Percentiles rank a stretch among this genome's conserved stretches.
phyloP scores from a whole-genome alignment of 768 basidiomycete species.

The Dendrothele bispora region DNA sequence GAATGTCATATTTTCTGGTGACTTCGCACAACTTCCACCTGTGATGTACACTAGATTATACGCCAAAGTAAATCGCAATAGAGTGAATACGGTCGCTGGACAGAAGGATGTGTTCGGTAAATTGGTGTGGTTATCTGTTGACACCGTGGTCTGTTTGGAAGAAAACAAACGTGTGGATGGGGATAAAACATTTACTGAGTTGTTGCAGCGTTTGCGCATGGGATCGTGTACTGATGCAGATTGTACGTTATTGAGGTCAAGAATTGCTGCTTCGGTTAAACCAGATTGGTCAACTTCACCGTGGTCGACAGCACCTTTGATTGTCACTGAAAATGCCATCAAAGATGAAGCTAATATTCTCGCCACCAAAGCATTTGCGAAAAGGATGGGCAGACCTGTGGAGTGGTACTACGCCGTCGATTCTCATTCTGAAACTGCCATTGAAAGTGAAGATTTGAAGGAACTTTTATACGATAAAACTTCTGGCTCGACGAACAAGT shows the following conservation, averaged over 20 bases:
- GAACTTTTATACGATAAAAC: conserved; percentile 5
- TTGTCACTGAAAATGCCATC: conserved; percentile 20
- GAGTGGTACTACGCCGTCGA: conserved; percentile 21
- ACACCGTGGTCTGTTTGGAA: too few species aligned
- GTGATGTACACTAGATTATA: conserved; percentile 14
- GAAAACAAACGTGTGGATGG: too few species aligned
- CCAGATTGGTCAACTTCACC: neutral
- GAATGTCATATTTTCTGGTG: too few species aligned
- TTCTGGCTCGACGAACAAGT: conserved; percentile 15
- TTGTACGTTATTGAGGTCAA: conserved; percentile 8
- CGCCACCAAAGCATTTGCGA: conserved; percentile 13
- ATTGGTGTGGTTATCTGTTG: too few species aligned
- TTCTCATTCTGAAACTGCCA: neutral
- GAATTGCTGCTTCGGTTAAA: neutral
- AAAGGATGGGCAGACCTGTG: neutral
- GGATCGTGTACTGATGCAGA: conserved; percentile 17
- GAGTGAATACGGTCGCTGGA: neutral
- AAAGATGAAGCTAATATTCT: conserved; percentile 25
- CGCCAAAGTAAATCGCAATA: neutral
- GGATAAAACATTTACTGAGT: neutral
- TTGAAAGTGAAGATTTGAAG: neutral
- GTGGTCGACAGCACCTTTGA: conserved; percentile 17
- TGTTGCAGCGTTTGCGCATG: conserved; percentile 2
- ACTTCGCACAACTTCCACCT: conserved; percentile 24
- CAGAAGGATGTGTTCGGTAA: conserved; percentile 9